phyloP scores from a whole-genome alignment of 192 early-diverging fungal species.

The Backusella tuberculispora region DNA sequence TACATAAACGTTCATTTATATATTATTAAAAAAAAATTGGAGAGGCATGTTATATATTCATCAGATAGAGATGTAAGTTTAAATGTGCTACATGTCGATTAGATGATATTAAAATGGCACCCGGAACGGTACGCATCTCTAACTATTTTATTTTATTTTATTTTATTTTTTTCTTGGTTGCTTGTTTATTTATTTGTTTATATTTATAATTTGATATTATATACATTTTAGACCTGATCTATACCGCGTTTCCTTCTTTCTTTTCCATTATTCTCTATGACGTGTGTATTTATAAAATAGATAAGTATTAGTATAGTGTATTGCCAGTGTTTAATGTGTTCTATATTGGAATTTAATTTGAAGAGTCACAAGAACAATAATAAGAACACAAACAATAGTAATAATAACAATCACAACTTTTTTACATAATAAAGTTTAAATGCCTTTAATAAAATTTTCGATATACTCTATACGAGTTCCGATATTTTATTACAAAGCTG shows the following conservation, averaged over 20 bases:
- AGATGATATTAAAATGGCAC: not conserved
- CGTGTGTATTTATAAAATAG: too few species aligned
- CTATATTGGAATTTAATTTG: too few species aligned
- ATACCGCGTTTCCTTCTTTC: not conserved
- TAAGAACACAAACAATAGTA: too few species aligned
- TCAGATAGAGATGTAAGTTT: not conserved
- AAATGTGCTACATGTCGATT: not conserved
- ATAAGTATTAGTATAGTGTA: too few species aligned
- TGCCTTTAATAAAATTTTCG: too few species aligned
- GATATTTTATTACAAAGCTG: too few species aligned
- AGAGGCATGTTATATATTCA: not conserved
- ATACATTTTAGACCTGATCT: not conserved
- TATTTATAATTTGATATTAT: not conserved
- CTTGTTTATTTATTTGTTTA: not conserved
- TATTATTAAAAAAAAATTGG: not conserved
- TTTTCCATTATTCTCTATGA: not conserved
- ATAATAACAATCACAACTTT: too few species aligned
- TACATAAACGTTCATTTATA: not conserved
- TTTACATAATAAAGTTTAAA: too few species aligned
- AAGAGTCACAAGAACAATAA: too few species aligned
- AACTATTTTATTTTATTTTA: not conserved
- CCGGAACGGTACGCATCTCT: not conserved
- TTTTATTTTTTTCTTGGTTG: too few species aligned
- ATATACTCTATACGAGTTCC: too few species aligned
- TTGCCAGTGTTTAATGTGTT: too few species aligned